phyloP scores from a whole-genome alignment of 1,284 basidiomycete genomes.

The Exsudoporus floridanus region DNA sequence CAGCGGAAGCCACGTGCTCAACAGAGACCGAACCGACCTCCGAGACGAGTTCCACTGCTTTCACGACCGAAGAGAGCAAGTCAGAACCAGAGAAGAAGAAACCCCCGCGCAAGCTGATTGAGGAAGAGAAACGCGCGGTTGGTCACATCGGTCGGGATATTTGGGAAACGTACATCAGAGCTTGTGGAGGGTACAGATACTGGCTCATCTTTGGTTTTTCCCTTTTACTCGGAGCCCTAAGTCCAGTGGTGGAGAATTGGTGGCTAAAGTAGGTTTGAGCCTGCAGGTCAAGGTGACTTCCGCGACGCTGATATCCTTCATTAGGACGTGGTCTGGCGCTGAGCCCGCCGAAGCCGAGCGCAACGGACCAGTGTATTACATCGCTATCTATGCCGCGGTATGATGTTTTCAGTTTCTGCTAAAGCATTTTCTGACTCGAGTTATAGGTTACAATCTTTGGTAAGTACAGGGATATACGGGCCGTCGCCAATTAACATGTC shows the following conservation, averaged over 20 bases:
- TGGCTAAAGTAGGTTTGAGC: slow-evolving; percentile 65
- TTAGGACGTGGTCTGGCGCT: slow-evolving; percentile 66
- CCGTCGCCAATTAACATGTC: slow-evolving; percentile 7
- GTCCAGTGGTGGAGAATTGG: slow-evolving; percentile 79
- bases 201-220: slow-evolving; percentile 69
- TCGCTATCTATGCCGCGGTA: slow-evolving; percentile 72
- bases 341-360: slow-evolving; percentile 38
- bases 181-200: slow-evolving; percentile 64
- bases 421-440: slow-evolving; percentile 7
- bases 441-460: slow-evolving; percentile 44
- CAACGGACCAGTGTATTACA: slow-evolving; percentile 69
- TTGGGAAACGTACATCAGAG: slow-evolving; percentile 78
- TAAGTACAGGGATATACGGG: slow-evolving; percentile 17
- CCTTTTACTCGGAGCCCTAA: slow-evolving; percentile 64
- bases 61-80: slow-evolving; percentile 31
- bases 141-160: slow-evolving; percentile 78
- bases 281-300: not conserved
- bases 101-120: slow-evolving; percentile 79
- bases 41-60: slow-evolving; percentile 52
- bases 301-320: slow-evolving; percentile 12
- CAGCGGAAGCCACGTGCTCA: slow-evolving; percentile 5
- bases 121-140: slow-evolving; percentile 87
- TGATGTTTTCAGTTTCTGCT: slow-evolving; percentile 19
- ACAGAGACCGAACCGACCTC: slow-evolving; percentile 39
- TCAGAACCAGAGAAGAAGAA: slow-evolving; percentile 57